Conservation (phyloP, 2,329 filamentous ascomycete species). For the Microsporum canis region DNA sequence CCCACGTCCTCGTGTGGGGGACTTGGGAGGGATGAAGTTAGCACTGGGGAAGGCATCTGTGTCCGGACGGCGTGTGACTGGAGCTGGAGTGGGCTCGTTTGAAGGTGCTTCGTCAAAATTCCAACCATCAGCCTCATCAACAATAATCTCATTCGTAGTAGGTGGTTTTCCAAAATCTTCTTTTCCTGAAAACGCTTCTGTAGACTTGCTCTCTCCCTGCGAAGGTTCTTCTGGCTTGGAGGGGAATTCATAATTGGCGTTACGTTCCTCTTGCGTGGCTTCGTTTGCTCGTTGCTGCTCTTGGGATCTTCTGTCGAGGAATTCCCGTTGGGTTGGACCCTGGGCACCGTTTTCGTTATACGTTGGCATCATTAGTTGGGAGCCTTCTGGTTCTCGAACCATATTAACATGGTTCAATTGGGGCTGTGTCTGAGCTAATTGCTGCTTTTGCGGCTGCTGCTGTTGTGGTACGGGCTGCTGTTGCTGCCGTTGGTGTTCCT, state of each 20-base stretch:
- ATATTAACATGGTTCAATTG: slow-evolving; percentile 36
- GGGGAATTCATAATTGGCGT: slow-evolving; percentile 4
- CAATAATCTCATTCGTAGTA: slow-evolving; percentile 10
- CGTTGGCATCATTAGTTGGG: slow-evolving; percentile 46
- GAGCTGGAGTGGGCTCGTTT: slow-evolving; percentile 28
- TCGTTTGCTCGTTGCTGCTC: slow-evolving; percentile 39
- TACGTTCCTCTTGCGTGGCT: slow-evolving; percentile 36
- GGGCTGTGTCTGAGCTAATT: slow-evolving; percentile 34
- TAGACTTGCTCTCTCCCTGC: neutral
- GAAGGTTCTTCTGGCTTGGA: neutral
- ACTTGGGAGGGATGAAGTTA: slow-evolving; percentile 66
- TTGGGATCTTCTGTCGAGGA: slow-evolving; percentile 30
- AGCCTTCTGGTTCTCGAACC: slow-evolving; percentile 43
- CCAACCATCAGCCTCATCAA: slow-evolving; percentile 64
- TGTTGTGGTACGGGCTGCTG: slow-evolving; percentile 43
- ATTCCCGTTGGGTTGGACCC: slow-evolving; percentile 26
- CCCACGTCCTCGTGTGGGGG: slow-evolving; percentile 56
- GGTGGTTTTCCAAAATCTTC: slow-evolving; percentile 2
- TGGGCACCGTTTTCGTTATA: slow-evolving; percentile 31
- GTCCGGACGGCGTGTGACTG: slow-evolving; percentile 57
- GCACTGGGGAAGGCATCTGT: slow-evolving; percentile 79
- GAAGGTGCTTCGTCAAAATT: slow-evolving; percentile 76
- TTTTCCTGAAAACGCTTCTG: slow-evolving; percentile 42
- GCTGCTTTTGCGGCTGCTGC: slow-evolving; percentile 22
- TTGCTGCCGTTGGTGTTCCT: slow-evolving; percentile 50